phyloP scores from a whole-genome alignment of 2,329 filamentous ascomycete genomes.

The Xylariaceae sp. region DNA sequence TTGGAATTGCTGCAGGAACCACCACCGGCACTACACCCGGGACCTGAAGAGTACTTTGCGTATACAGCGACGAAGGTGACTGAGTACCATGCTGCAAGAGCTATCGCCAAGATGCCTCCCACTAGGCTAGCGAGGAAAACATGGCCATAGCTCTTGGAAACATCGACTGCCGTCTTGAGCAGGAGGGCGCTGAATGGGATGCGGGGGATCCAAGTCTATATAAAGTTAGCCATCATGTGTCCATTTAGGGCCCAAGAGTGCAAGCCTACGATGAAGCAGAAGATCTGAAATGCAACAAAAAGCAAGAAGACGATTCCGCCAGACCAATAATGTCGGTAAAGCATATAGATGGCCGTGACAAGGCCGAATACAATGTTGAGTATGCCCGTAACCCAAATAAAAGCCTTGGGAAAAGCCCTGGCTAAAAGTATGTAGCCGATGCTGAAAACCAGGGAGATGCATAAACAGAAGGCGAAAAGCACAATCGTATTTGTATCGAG shows the following conservation, averaged over 20 bases:
- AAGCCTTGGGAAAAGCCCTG: constrained; percentile 76
- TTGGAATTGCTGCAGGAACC: constrained; percentile 68
- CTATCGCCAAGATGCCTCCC: constrained; percentile 71
- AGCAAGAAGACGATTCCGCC: constrained; percentile 85
- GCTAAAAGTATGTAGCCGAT: constrained; percentile 73
- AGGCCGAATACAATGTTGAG: constrained; percentile 80
- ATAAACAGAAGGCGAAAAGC: constrained; percentile 75
- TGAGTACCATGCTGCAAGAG: constrained; percentile 79
- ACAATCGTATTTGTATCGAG: constrained; percentile 82
- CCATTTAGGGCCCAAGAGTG: not conserved
- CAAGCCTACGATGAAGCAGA: constrained; percentile 66
- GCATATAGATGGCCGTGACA: constrained; percentile 84
- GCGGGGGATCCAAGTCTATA: constrained; percentile 71
- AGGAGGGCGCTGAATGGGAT: constrained; percentile 91
- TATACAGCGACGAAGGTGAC: constrained; percentile 85
- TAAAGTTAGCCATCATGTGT: constrained; percentile 2
- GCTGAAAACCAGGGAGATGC: constrained; percentile 69
- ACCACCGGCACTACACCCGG: constrained; percentile 46
- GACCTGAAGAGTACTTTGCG: constrained; percentile 70
- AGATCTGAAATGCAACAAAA: constrained; percentile 72
- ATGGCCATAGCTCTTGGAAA: constrained; percentile 78
- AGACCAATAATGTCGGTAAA: constrained; percentile 70
- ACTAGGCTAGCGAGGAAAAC: constrained; percentile 83
- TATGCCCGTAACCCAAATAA: constrained; percentile 90
- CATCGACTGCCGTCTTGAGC: constrained; percentile 80